Evolutionary conservation across 441 rosid species (phyloP).

Genomic region (Kokia cookei): DNA sequence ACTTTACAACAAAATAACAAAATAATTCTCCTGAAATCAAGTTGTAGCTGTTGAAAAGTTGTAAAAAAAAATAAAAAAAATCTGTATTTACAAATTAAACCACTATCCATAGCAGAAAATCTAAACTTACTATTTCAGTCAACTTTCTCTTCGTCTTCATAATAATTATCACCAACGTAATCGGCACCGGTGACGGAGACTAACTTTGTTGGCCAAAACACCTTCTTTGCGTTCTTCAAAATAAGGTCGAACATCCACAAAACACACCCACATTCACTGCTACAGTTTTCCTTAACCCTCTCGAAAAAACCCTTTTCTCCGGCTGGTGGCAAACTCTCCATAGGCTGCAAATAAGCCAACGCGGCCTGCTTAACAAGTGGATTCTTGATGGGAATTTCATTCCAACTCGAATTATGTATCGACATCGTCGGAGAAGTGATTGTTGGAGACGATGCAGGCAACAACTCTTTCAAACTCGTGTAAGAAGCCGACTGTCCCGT

Average conservation of each 20-base stretch:
- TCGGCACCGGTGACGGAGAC: neutral
- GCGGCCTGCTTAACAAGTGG: conserved; percentile 63
- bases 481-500: conserved; percentile 22
- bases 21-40: too few species aligned
- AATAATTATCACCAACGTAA: conserved; percentile 1
- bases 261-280: conserved; percentile 31
- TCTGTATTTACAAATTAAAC: conserved; percentile 19
- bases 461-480: conserved; percentile 48
- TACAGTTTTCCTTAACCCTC: conserved; percentile 19
- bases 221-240: conserved; percentile 5
- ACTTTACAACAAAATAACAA: too few species aligned
- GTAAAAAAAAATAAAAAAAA: neutral
- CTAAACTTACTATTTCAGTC: conserved; percentile 7
- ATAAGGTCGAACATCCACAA: conserved; percentile 33
- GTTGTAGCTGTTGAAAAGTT: neutral
- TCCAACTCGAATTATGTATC: conserved; percentile 33
- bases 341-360: conserved; percentile 56
- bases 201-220: neutral
- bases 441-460: conserved; percentile 25
- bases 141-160: conserved; percentile 13
- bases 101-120: conserved; percentile 1
- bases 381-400: conserved; percentile 51
- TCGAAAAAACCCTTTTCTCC: conserved; percentile 23
- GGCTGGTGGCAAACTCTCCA: conserved; percentile 23
- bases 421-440: conserved; percentile 13